Conservation (phyloP, 2,329 filamentous ascomycete species). For the Rutstroemia sp. region DNA sequence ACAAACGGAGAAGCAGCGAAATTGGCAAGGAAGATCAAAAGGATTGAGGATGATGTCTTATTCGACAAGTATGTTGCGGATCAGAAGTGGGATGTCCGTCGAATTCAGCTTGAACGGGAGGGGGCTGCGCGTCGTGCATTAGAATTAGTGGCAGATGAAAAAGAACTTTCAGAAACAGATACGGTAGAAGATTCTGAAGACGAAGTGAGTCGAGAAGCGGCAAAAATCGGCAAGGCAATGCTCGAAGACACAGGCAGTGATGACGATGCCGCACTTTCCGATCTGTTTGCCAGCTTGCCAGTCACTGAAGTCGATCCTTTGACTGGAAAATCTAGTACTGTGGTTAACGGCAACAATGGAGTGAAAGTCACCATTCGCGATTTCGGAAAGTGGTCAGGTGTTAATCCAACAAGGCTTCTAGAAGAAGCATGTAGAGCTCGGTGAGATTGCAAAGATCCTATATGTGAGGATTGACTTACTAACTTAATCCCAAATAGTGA, state of each 20-base stretch:
- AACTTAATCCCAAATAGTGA: conserved; percentile 46
- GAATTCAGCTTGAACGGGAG: conserved; percentile 54
- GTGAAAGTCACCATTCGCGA: conserved; percentile 61
- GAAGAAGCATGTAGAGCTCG: conserved; percentile 84
- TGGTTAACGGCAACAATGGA: conserved; percentile 45
- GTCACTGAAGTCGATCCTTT: conserved; percentile 50
- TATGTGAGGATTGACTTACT: not conserved
- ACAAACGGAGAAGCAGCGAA: conserved; percentile 45
- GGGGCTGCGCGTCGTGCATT: conserved; percentile 41
- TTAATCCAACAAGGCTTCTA: conserved; percentile 67
- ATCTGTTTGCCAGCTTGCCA: conserved; percentile 54
- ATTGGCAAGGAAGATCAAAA: conserved; percentile 64
- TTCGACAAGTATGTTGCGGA: conserved; percentile 64
- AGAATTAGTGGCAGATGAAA: conserved; percentile 15
- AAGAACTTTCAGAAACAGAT: conserved; percentile 22
- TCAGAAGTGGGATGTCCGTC: conserved; percentile 54
- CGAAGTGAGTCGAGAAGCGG: conserved; percentile 46
- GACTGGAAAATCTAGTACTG: conserved; percentile 51
- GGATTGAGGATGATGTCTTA: conserved; percentile 70
- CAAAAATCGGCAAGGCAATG: conserved; percentile 51
- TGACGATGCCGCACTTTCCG: conserved; percentile 46
- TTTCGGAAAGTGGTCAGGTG: conserved; percentile 75
- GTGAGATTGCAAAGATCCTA: conserved; percentile 34
- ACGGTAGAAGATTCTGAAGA: conserved; percentile 36
- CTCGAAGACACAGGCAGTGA: conserved; percentile 45